phyloP scores from a whole-genome alignment of 148 eudicot genomes.

The Rhododendron vialii region DNA sequence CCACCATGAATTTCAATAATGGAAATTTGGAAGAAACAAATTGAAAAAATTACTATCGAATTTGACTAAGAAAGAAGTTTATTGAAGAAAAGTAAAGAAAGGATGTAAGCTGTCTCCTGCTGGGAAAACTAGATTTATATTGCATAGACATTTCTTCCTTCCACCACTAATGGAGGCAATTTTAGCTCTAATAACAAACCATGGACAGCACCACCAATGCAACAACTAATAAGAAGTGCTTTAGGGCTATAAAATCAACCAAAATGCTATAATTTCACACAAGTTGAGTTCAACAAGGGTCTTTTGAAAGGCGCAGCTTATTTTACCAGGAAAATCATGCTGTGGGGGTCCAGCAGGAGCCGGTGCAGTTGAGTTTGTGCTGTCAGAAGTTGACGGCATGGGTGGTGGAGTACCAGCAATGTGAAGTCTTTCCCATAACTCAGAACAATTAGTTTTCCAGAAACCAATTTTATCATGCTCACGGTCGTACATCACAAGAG shows the following conservation, averaged over 20 bases:
- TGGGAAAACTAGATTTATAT: background rate
- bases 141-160: background rate
- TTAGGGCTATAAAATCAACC: background rate
- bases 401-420: constrained; percentile 41
- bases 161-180: background rate
- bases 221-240: background rate
- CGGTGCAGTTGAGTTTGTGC: constrained; percentile 22
- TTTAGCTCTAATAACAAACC: background rate
- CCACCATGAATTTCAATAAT: background rate
- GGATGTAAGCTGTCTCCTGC: background rate
- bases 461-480: constrained; percentile 79
- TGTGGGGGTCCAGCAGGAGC: constrained; percentile 16
- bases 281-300: background rate
- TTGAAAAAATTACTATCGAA: background rate
- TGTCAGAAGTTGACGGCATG: constrained; percentile 24
- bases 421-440: constrained; percentile 70
- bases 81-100: background rate
- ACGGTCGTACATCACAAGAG: constrained; percentile 92
- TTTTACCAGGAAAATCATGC: constrained; percentile 43
- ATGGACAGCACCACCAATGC: background rate
- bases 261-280: background rate
- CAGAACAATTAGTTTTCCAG: constrained; percentile 98
- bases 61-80: background rate
- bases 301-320: constrained; percentile 1
- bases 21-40: background rate